Evolutionary conservation across 768 basidiomycete species (phyloP), one percentile per base, ranked within the genome.

Genomic region (Tricholoma furcatifolium): DNA sequence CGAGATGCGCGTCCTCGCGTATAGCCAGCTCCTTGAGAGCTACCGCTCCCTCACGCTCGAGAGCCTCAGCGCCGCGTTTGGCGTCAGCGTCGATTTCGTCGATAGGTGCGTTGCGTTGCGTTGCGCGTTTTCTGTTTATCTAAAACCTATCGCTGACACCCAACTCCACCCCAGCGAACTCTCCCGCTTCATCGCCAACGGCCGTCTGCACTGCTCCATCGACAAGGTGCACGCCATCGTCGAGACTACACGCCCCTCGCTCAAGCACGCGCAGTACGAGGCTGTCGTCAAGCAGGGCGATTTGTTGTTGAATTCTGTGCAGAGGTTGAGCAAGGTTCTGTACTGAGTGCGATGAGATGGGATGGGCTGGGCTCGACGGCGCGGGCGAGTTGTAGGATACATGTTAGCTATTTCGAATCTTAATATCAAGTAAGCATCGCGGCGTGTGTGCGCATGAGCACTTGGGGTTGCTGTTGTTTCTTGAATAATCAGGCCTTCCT

Each of bases 211-310:
- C 62, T 90, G 87, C 60, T 84, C 85, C 1, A 98, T 98, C 54
- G 95, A 98, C 76, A 91, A 92, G 63, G 96, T 98, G n/a, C 79
- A 88, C 51, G 92, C 93, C 0, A 81, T 98, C 34, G 93, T 98
- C 14, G 91, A 94, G 72, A 98, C 96, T 21, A 94, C 90, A 43
- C 78, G 92, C 11, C 78, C 75, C 11, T 70, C 69, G 0, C 59
- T 74, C 18, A 81, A 97, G 79, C 90, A 85, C 47, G 85, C 87
- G 39, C 88, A 94, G 63, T 97, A 96, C 66, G 93, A 96, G 65
- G 85, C 85, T 34, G 88, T 98, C n/a, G 80, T 99, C 47, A 88
- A 88, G 69, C 88, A 94, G 73, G 95, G 95, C 2, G 96, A 99
- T 68, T 69, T 93, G 24, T 69, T 99, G 58, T 72, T 98, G 36